These are phyloP conservation scores for Ophiostoma sp. DNA, from an alignment of 2,329 filamentous ascomycete species.

Conservation along the genomic window DNA sequence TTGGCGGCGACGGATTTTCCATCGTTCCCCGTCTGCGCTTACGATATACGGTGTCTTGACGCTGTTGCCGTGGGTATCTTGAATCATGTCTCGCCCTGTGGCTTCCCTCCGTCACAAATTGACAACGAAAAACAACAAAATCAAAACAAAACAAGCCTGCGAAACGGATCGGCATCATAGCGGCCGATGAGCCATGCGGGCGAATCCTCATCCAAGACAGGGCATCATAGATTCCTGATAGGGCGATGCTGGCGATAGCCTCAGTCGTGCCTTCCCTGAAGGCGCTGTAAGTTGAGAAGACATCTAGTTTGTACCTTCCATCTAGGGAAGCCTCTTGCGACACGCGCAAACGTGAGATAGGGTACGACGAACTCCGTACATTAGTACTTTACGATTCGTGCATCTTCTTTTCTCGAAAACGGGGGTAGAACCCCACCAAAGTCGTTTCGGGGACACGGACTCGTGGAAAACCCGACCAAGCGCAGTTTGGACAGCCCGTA, in stretches of 20 bases:
- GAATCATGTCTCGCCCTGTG: background rate
- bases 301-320: background rate
- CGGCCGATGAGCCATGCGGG: background rate
- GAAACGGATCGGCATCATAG: background rate
- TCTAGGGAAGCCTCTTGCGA: background rate
- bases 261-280: background rate
- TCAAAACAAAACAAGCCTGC: background rate
- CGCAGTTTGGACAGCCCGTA: background rate
- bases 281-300: background rate
- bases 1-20: background rate
- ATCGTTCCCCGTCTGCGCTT: background rate
- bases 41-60: background rate
- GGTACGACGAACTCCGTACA: background rate
- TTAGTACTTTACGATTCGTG: background rate
- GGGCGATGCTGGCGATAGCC: background rate
- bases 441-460: slow-evolving; percentile 4
- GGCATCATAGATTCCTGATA: background rate
- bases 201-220: background rate
- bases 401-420: background rate
- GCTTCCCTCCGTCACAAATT: background rate
- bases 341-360: background rate
- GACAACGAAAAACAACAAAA: background rate
- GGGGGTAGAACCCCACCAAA: background rate
- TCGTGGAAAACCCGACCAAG: background rate
- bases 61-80: background rate